Evolutionary conservation across 2,329 filamentous ascomycete genomes (phyloP), one percentile per base, ranked within the genome.

Genomic region (Aspergillus thermomutatus): DNA sequence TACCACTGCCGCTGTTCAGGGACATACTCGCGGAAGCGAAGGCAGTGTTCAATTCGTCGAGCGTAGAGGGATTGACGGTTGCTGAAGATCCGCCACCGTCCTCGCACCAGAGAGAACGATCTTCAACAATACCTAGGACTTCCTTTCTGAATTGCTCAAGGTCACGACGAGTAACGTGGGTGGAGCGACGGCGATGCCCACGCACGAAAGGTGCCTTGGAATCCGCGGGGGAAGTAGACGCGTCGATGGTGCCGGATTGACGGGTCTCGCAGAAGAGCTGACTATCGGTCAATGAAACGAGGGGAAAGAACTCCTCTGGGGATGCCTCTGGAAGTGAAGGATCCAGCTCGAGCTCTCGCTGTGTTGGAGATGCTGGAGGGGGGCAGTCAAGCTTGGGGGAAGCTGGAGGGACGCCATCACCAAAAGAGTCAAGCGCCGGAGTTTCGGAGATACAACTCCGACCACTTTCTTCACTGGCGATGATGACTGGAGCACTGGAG

Each of bases 181-280:
- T 75, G 60, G 73, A 75, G 58, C 73, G 74, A 64, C 74, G 74
- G 59, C 74, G 74, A 59, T 74, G 71, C 64, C 71, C 71, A 71
- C 69, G 71, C 54, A 71, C 66, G 60, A 66, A 72, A 55, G 65
- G 62, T 68, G 69, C 65, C 66, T 69, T 69, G 65, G 69, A 66
- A 67, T 62, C 51, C 62, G 67, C 64, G 60, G 70, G 54, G 53
- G 65, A 51, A 57, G 60, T 64, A 55, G 62, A 63, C 59, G 60
- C 64, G 65, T 67, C 69, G 65, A 71, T 72, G 60, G 59, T 72
- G 68, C 63, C 66, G 67, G 68, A 50, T 63, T 53, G 52, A 47
- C 21, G 47, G 23, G 50, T 21, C 34, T 49, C 37, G 46, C 59
- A 56, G 43, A 25, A 41, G 51, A 49, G 40, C 51, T 25, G 43